A percentile compares a stretch with the other conserved stretches of the same genome.
Evolutionary conservation across 2,329 filamentous ascomycete genomes (phyloP).

Genomic region (Bipolaris sorokiniana): DNA sequence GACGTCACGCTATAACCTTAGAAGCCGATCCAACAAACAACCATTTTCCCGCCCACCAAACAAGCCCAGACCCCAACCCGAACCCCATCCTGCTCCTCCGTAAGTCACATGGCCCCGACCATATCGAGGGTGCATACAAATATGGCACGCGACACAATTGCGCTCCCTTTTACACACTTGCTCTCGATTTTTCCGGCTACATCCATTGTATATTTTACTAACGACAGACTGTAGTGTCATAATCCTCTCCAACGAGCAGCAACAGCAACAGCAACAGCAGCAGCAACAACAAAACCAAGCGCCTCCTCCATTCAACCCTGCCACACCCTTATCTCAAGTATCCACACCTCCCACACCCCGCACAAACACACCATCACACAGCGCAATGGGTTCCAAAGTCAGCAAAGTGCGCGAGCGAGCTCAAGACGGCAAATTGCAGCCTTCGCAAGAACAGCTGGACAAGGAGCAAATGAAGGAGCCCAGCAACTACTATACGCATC

Average conservation of each 20-base stretch:
- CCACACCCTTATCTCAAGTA: not conserved
- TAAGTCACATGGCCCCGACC: constrained; percentile 7
- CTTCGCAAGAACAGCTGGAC: constrained; percentile 32
- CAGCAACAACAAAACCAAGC: not conserved
- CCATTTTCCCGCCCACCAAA: constrained; percentile 1
- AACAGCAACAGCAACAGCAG: not conserved
- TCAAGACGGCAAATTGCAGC: constrained; percentile 33
- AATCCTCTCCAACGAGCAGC: constrained; percentile 24
- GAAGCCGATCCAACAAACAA: constrained; percentile 2
- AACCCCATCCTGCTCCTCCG: constrained; percentile 28
- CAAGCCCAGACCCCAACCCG: constrained; percentile 21
- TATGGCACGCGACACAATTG: not conserved
- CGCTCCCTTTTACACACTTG: not conserved
- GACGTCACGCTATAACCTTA: constrained; percentile 16
- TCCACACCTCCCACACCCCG: not conserved
- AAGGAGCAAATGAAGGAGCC: constrained; percentile 47
- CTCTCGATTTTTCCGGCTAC: not conserved
- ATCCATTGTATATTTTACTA: not conserved
- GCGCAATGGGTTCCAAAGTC: constrained; percentile 41
- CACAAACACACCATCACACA: not conserved
- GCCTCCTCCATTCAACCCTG: not conserved
- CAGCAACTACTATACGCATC: constrained; percentile 40
- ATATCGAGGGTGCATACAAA: not conserved
- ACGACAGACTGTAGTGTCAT: constrained; percentile 19
- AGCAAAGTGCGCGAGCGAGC: constrained; percentile 28